These are phyloP conservation scores for Scedosporium apiospermum DNA, from an alignment of 2,329 filamentous ascomycete genomes.

Conservation along the genomic window DNA sequence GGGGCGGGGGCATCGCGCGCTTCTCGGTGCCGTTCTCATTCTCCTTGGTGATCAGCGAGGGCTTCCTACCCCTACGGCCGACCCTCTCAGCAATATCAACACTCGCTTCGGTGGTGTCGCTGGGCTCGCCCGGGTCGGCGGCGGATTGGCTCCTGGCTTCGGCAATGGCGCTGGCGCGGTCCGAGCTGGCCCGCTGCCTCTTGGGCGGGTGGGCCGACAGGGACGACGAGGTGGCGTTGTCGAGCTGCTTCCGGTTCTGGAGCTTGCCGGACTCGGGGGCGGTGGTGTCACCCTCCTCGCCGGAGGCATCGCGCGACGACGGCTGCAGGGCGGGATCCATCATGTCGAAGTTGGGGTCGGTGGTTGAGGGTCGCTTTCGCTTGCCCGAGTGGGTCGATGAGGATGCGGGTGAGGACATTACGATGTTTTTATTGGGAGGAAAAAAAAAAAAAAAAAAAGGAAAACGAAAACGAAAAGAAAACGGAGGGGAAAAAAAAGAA, in stretches of 20 bases:
- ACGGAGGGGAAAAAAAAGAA: background rate
- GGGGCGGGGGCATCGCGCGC: slow-evolving; percentile 56
- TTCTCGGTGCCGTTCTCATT: slow-evolving; percentile 29
- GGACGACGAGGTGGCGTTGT: slow-evolving; percentile 16
- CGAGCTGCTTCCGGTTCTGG: slow-evolving; percentile 26
- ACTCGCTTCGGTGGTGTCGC: slow-evolving; percentile 59
- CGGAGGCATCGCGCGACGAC: slow-evolving; percentile 74
- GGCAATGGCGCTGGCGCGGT: slow-evolving; percentile 34
- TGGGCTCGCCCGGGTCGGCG: slow-evolving; percentile 57
- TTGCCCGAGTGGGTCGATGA: slow-evolving; percentile 50
- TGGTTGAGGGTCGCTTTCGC: slow-evolving; percentile 65
- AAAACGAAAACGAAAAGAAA: background rate
- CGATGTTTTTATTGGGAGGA: slow-evolving; percentile 9
- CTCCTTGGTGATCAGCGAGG: slow-evolving; percentile 24
- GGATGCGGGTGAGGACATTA: slow-evolving; percentile 52
- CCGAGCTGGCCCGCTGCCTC: slow-evolving; percentile 62
- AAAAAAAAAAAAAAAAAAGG: background rate
- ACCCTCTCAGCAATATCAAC: slow-evolving; percentile 56
- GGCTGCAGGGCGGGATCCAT: slow-evolving; percentile 52
- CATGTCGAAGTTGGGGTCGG: slow-evolving; percentile 31
- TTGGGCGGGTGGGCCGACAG: slow-evolving; percentile 56
- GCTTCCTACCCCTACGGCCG: slow-evolving; percentile 42
- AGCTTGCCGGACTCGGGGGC: slow-evolving; percentile 53
- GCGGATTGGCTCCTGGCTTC: slow-evolving; percentile 34
- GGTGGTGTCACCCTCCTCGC: slow-evolving; percentile 69